A percentile compares a stretch with the other conserved stretches of the same genome.
Evolutionary conservation across 148 eudicot genomes (phyloP).

Genomic region (Vaccinium corymbosum): DNA sequence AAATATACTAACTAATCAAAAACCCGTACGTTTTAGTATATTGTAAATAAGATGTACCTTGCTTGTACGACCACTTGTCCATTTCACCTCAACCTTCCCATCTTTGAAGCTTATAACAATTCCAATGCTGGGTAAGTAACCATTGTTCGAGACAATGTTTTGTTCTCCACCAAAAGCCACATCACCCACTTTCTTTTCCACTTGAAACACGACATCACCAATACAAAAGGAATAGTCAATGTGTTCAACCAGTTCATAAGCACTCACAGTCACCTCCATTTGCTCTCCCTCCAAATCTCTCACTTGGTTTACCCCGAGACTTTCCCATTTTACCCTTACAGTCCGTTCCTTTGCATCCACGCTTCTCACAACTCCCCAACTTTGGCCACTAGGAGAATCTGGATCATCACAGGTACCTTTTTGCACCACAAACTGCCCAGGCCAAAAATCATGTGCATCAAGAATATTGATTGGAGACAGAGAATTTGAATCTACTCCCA

Average conservation of each 20-base stretch:
- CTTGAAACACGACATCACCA: constrained; percentile 66
- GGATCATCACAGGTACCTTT: constrained; percentile 58
- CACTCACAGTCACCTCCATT: constrained; percentile 76
- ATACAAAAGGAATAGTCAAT: constrained; percentile 61
- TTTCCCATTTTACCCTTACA: constrained; percentile 64
- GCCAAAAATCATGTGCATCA: constrained; percentile 86
- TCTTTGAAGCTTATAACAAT: constrained; percentile 54
- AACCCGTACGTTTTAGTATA: neutral
- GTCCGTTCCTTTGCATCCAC: constrained; percentile 83
- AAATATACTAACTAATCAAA: neutral
- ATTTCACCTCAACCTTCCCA: constrained; percentile 71
- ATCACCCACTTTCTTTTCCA: constrained; percentile 23
- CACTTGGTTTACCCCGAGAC: constrained; percentile 16
- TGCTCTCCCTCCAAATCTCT: constrained; percentile 19
- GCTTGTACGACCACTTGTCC: constrained; percentile 63
- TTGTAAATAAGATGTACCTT: constrained; percentile 43
- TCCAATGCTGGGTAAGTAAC: constrained; percentile 62
- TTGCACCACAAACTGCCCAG: constrained; percentile 67
- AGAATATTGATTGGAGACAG: constrained; percentile 57
- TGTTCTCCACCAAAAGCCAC: constrained; percentile 11
- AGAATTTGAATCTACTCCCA: constrained; percentile 58
- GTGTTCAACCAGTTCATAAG: constrained; percentile 91
- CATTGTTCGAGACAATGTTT: constrained; percentile 19
- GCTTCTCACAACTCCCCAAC: constrained; percentile 75
- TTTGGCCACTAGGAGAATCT: constrained; percentile 24